Base-by-base conservation (phyloP, 1,139 yeast species). In the Hemisphaericaspora xylofermentans region DNA sequence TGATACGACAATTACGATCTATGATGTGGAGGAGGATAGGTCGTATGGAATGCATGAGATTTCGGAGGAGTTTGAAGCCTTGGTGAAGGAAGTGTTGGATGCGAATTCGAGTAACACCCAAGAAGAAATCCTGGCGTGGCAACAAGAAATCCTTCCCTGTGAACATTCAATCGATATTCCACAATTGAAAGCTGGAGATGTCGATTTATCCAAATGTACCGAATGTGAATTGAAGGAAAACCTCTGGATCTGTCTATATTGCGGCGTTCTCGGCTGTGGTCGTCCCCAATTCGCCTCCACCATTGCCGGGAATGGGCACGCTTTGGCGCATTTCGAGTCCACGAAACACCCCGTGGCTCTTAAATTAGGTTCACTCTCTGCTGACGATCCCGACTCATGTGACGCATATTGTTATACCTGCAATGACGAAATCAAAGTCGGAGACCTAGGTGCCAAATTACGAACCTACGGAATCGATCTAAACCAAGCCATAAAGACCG, bases 281-380 rank as follows among this genome's bases (percentile, higher is more conserved):
- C 74, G 99, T 50, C 82, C 82, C 28, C 98, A 93, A 61, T 88
- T 86, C 56, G 98, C 98, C 25, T 67, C 74, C 12, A 83, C 88
- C n/a, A 79, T 88, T 24, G 82, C 87, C 19, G 99, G 99, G 4
- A 82, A 91, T 55, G 84, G 96, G 0, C 98, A 93, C 61, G 98
- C 96, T 0, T 66, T 93, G 50, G 61, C 63, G 1, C 99, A 94
- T 64, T 84, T 61, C 54, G 74, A 70, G 39, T 19, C 38, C 6
- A 64, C 79, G 2, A 59, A 68, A 1, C 98, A 94, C 59, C 79
- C 88, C 1, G 80, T 91, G 9, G 96, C 98, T 0, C 85, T 91
- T 8, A 93, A 93, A 57, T 67, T 93, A 41, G 98, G 98, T 1
- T 88, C 96, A 1, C 75, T 93, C 40, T 83, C 95, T 0, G 71